phyloP scores from a whole-genome alignment of 1,284 basidiomycete species.

The Marasmius fiardii region DNA sequence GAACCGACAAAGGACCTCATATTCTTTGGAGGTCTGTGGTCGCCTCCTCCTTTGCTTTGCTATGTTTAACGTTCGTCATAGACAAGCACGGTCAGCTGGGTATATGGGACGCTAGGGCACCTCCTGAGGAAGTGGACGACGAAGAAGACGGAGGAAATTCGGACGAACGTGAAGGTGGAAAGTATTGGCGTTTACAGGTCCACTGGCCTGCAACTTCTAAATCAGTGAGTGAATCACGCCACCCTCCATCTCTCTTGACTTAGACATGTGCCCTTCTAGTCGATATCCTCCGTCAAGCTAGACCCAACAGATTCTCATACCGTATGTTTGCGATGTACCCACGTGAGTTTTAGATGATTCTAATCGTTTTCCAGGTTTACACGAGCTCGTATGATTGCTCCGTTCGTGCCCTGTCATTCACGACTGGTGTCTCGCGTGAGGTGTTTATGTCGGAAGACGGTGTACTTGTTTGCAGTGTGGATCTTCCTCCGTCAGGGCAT shows the following conservation, averaged over 20 bases:
- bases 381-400: constrained; percentile 79
- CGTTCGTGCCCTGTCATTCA: constrained; percentile 66
- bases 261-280: constrained; percentile 28
- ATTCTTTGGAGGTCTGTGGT: constrained; percentile 66
- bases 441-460: constrained; percentile 55
- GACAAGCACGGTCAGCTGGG: constrained; percentile 79
- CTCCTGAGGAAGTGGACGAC: constrained; percentile 54
- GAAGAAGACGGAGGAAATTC: constrained; percentile 46
- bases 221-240: constrained; percentile 29
- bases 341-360: neutral
- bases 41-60: neutral
- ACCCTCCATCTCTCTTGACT: neutral
- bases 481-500: constrained; percentile 59
- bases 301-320: constrained; percentile 70
- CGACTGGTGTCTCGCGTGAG: constrained; percentile 64
- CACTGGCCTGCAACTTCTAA: constrained; percentile 80
- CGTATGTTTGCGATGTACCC: constrained; percentile 37
- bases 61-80: constrained; percentile 20
- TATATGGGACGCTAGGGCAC: constrained; percentile 77
- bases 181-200: constrained; percentile 72
- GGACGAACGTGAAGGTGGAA: constrained; percentile 56
- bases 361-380: constrained; percentile 47
- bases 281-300: constrained; percentile 71
- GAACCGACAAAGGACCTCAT: constrained; percentile 77
- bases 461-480: constrained; percentile 60